phyloP scores from a whole-genome alignment of 495 filamentous ascomycete species.

The Lasiosphaeris hirsuta region DNA sequence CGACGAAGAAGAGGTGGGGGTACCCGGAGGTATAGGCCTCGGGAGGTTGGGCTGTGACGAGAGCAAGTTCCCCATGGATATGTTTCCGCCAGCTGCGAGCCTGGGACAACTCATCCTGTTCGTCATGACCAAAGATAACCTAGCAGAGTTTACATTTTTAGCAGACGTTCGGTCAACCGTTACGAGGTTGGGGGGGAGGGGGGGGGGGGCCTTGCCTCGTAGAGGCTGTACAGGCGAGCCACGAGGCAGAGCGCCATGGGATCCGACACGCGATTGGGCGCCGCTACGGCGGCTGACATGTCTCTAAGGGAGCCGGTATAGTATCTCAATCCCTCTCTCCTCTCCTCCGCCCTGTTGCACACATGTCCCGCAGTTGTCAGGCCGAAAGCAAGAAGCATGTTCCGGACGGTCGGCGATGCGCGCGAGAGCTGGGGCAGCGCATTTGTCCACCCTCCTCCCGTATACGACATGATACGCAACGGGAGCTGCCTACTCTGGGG shows the following conservation, averaged over 20 bases:
- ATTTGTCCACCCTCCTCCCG: constrained; percentile 9
- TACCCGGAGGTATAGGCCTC: no score
- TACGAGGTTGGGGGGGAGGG: no score
- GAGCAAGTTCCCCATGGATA: no score
- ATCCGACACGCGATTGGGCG: neutral
- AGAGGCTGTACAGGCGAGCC: neutral
- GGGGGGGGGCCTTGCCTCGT: neutral
- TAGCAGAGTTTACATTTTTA: no score
- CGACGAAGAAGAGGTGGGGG: no score
- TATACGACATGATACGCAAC: no score
- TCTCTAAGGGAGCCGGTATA: neutral
- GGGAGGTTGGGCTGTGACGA: no score
- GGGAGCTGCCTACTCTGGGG: neutral
- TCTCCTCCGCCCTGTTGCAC: neutral
- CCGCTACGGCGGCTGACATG: neutral
- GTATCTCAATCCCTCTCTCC: neutral
- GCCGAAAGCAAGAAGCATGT: neutral
- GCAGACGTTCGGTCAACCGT: no score
- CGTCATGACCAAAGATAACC: no score
- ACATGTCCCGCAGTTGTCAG: neutral
- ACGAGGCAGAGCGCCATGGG: neutral
- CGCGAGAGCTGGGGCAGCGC: neutral
- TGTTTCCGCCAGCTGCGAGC: no score
- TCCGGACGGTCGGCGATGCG: neutral
- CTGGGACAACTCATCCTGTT: no score